phyloP scores from a whole-genome alignment of 2,329 filamentous ascomycete species.

The Leptographium wingfieldii region DNA sequence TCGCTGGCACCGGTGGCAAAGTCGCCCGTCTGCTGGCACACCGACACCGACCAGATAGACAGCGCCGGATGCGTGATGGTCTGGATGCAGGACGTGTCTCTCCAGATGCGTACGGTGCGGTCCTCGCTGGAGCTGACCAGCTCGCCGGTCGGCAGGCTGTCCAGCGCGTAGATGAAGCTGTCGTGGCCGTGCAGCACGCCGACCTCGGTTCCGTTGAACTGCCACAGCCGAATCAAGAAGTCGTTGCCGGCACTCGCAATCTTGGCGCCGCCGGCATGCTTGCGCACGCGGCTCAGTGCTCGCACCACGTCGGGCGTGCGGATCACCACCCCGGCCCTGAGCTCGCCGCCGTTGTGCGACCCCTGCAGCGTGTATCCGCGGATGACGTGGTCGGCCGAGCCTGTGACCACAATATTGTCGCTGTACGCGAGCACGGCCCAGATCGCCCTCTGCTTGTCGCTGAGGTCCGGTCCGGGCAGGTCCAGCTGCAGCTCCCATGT shows the following conservation, averaged over 20 bases:
- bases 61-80: conserved; percentile 96
- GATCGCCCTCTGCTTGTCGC: conserved; percentile 40
- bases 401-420: conserved; percentile 71
- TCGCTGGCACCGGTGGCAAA: conserved; percentile 93
- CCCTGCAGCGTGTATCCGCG: conserved; percentile 65
- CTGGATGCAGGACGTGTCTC: conserved; percentile 68
- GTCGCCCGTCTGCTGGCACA: conserved; percentile 69
- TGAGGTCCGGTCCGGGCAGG: conserved; percentile 43
- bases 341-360: conserved; percentile 27
- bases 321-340: conserved; percentile 40
- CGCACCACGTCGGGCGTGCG: conserved; percentile 72
- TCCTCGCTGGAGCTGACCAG: conserved; percentile 89
- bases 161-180: conserved; percentile 84
- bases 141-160: conserved; percentile 68
- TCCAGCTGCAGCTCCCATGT: conserved; percentile 70
- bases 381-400: conserved; percentile 80
- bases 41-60: conserved; percentile 90
- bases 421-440: conserved; percentile 88
- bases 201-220: conserved; percentile 61
- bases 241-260: conserved; percentile 94
- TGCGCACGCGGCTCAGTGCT: conserved; percentile 67
- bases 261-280: conserved; percentile 72
- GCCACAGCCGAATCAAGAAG: conserved; percentile 78
- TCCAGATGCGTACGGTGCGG: conserved; percentile 85
- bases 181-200: conserved; percentile 78